These are phyloP conservation scores for Penicillium sp. DNA, from an alignment of 2,329 filamentous ascomycete species.

Conservation along the genomic window DNA sequence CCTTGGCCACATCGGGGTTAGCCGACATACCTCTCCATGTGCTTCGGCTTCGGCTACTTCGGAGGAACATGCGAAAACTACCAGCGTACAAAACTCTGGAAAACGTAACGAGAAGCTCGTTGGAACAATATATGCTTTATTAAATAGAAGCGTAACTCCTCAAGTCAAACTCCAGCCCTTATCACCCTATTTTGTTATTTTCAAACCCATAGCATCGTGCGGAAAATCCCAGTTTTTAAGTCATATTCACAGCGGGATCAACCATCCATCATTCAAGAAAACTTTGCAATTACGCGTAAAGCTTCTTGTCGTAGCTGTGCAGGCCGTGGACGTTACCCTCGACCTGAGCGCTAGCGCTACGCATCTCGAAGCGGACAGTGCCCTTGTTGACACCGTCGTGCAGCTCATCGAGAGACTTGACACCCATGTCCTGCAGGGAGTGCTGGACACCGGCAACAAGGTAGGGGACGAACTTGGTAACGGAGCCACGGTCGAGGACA, in stretches of 20 bases:
- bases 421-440: conserved; percentile 92
- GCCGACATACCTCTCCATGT: conserved; percentile 23
- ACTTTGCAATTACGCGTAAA: conserved; percentile 71
- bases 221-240: conserved; percentile 18
- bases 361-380: conserved; percentile 85
- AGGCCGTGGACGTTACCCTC: conserved; percentile 96
- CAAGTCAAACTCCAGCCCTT: conserved; percentile 34
- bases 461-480: conserved; percentile 96
- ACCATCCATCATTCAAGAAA: conserved; percentile 21
- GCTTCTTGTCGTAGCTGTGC: conserved; percentile 99
- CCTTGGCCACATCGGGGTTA: conserved; percentile 21
- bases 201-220: conserved; percentile 31
- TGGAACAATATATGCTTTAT: conserved; percentile 20
- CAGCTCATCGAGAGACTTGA: conserved; percentile 75
- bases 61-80: background rate
- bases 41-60: conserved; percentile 4
- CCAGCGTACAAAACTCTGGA: background rate
- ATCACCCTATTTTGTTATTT: conserved; percentile 33
- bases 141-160: conserved; percentile 29
- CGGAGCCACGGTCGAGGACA: conserved; percentile 63
- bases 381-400: conserved; percentile 74
- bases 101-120: background rate
- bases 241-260: conserved; percentile 27
- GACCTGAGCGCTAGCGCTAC: conserved; percentile 90
- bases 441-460: conserved; percentile 94